Evolutionary conservation across 495 filamentous ascomycete genomes (phyloP).

Genomic region (Podospora conica): DNA sequence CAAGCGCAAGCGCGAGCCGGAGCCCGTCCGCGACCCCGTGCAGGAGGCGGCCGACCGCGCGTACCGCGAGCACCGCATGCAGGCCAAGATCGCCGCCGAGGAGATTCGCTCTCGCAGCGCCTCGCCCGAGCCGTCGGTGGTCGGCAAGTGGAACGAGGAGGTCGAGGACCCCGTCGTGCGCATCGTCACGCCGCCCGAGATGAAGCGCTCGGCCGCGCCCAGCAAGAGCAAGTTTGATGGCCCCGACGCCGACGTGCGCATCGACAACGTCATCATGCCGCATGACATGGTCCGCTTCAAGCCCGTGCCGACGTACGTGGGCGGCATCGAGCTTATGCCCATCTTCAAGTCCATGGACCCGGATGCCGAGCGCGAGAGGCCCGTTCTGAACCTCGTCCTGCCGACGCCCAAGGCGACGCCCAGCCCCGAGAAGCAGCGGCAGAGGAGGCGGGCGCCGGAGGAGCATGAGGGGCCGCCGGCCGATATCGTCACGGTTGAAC

Average conservation of each 20-base stretch:
- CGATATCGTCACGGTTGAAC: conserved; percentile 6
- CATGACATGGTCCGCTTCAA: conserved; percentile 28
- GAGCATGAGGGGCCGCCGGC: conserved; percentile 7
- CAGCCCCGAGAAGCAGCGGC: conserved; percentile 30
- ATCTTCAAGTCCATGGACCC: conserved; percentile 40
- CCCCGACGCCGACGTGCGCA: conserved; percentile 50
- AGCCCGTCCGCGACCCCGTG: conserved; percentile 35
- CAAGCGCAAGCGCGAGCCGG: conserved; percentile 21
- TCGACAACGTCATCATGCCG: conserved; percentile 45
- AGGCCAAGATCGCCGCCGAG: conserved; percentile 39
- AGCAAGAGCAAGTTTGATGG: conserved; percentile 43
- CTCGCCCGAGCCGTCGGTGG: conserved; percentile 41
- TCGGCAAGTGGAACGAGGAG: conserved; percentile 44
- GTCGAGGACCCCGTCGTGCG: conserved; percentile 29
- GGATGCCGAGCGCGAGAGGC: conserved; percentile 44
- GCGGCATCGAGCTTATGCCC: conserved; percentile 13
- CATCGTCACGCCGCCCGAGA: conserved; percentile 43
- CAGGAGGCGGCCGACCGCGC: conserved; percentile 46
- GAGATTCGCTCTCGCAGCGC: conserved; percentile 42
- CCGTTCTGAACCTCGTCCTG: conserved; percentile 46
- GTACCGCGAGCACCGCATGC: conserved; percentile 46
- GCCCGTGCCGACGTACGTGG: neutral
- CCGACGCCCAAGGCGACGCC: conserved; percentile 46
- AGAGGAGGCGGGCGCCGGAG: conserved; percentile 10
- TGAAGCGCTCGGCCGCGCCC: conserved; percentile 30